Evolutionary conservation across 495 filamentous ascomycete genomes (phyloP).

Genomic region (Aspergillus cavernicola): DNA sequence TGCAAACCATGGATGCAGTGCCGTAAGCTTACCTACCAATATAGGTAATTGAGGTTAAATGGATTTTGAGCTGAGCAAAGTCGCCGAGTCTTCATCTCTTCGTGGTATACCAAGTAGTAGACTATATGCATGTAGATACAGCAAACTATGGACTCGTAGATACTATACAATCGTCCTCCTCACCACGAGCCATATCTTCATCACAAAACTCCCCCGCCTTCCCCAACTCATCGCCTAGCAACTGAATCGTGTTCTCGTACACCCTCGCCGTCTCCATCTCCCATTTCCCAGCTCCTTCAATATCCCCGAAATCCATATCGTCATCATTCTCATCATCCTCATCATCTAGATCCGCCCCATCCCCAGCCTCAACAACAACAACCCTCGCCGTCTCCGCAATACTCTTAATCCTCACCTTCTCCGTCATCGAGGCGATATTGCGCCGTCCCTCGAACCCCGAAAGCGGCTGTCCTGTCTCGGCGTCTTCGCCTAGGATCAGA

Average conservation of each 20-base stretch:
- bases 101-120: too few relatives aligned
- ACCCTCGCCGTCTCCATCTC: slow-evolving; percentile 70
- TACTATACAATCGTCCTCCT: background rate
- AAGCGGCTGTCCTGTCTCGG: slow-evolving; percentile 58
- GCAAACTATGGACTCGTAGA: background rate
- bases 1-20: background rate
- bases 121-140: too few relatives aligned
- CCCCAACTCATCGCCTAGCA: slow-evolving; percentile 61
- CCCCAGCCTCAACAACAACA: slow-evolving; percentile 52
- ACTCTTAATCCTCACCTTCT: slow-evolving; percentile 80
- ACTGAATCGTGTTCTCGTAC: slow-evolving; percentile 73
- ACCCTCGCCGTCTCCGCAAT: slow-evolving; percentile 68
- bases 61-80: too few relatives aligned
- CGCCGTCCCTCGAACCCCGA: slow-evolving; percentile 57
- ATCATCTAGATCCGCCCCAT: slow-evolving; percentile 27
- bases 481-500: slow-evolving; percentile 62
- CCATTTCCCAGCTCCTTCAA: slow-evolving; percentile 32
- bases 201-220: slow-evolving; percentile 23
- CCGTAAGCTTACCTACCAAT: too few relatives aligned
- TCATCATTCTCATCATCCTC: slow-evolving; percentile 30
- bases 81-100: background rate
- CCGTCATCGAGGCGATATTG: slow-evolving; percentile 54
- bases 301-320: slow-evolving; percentile 17
- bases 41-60: too few relatives aligned
- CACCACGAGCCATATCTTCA: slow-evolving; percentile 16